phyloP scores from a whole-genome alignment of 345 rosid species.

The Corymbia maculata region DNA sequence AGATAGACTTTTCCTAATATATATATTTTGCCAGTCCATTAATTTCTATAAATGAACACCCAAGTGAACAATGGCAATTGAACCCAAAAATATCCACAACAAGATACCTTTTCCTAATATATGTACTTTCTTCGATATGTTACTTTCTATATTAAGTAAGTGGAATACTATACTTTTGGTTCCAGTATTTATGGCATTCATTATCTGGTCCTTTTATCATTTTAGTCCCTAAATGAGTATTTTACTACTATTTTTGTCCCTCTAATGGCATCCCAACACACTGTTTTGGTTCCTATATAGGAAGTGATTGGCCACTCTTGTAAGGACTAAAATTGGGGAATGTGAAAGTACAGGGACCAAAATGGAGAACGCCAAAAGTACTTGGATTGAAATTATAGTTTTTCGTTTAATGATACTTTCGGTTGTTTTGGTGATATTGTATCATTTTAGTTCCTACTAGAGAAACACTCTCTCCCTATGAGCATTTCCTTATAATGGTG shows the following conservation, averaged over 20 bases:
- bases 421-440: not conserved
- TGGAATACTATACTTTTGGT: not conserved
- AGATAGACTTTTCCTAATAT: not conserved
- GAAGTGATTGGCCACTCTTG: too few species aligned
- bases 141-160: not conserved
- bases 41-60: not conserved
- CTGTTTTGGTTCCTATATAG: not conserved
- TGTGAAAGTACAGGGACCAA: not conserved
- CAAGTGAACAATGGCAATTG: too few species aligned
- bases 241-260: not conserved
- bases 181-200: not conserved
- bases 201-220: not conserved
- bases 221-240: not conserved
- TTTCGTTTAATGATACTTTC: not conserved
- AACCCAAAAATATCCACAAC: not conserved
- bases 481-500: not conserved
- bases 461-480: too few species aligned
- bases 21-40: not conserved
- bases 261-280: not conserved
- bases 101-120: not conserved
- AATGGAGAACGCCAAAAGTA: not conserved
- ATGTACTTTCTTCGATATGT: not conserved
- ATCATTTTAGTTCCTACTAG: not conserved
- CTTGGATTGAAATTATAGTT: not conserved
- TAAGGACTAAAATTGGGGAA: not conserved